Percentiles rank a stretch among this genome's conserved stretches.
Evolutionary conservation across 2,329 filamentous ascomycete genomes (phyloP).

Genomic region (Pestalotiopsis sp.): DNA sequence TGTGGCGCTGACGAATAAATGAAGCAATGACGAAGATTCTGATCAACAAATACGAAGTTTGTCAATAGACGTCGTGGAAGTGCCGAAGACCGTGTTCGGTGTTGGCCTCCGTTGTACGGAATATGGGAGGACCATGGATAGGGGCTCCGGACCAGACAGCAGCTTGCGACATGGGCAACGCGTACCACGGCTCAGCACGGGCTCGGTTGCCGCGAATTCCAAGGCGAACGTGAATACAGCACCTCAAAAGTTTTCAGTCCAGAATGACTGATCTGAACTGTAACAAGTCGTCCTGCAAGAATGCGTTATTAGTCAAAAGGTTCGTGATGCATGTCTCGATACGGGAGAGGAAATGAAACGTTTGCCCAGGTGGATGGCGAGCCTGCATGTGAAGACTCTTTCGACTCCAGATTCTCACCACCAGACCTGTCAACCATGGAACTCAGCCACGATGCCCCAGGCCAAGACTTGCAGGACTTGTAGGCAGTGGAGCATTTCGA

Average conservation of each 20-base stretch:
- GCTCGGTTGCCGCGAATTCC: not conserved
- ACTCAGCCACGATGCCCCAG: slow-evolving; percentile 6
- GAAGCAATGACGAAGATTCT: not conserved
- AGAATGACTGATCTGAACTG: no score
- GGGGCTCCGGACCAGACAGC: not conserved
- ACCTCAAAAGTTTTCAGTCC: no score
- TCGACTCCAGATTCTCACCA: no score
- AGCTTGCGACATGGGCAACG: not conserved
- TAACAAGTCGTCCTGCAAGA: no score
- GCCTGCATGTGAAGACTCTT: no score
- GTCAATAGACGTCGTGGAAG: not conserved
- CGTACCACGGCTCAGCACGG: not conserved
- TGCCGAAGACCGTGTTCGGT: not conserved
- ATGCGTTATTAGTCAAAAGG: no score
- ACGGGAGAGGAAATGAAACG: no score
- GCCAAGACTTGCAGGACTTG: not conserved
- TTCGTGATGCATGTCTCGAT: no score
- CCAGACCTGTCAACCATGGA: no score
- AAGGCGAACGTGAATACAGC: not conserved
- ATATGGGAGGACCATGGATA: not conserved
- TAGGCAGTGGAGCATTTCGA: not conserved
- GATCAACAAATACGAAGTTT: not conserved
- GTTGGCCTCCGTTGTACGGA: not conserved
- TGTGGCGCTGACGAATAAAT: not conserved
- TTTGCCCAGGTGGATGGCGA: no score